Evolutionary conservation across 495 filamentous ascomycete genomes (phyloP).

Genomic region (Friedmanniomyces simplex): DNA sequence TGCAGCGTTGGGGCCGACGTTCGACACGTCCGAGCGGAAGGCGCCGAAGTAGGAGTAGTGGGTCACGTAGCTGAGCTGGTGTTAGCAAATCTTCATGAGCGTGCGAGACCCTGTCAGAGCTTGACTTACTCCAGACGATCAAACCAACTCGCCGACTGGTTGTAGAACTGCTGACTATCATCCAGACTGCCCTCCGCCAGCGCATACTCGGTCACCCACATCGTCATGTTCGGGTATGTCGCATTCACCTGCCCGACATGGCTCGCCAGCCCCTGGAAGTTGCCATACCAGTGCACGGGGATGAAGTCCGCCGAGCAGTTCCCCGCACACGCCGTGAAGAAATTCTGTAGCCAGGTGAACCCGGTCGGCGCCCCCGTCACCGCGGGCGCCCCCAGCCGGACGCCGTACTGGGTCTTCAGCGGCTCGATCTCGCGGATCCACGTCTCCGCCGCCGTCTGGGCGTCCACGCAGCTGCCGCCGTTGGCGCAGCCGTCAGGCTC

Average conservation of each 20-base stretch:
- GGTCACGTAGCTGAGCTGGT: slow-evolving; percentile 34
- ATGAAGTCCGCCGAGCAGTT: slow-evolving; percentile 61
- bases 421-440: slow-evolving; percentile 62
- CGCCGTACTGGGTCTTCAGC: slow-evolving; percentile 33
- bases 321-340: slow-evolving; percentile 42
- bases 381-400: slow-evolving; percentile 30
- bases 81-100: not conserved
- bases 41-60: slow-evolving; percentile 66
- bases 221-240: slow-evolving; percentile 46
- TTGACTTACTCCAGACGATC: slow-evolving; percentile 35
- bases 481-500: slow-evolving; percentile 52
- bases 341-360: slow-evolving; percentile 52
- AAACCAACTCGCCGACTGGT: slow-evolving; percentile 50
- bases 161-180: slow-evolving; percentile 54
- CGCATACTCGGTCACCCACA: slow-evolving; percentile 71
- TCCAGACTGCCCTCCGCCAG: slow-evolving; percentile 36
- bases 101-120: not conserved
- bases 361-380: slow-evolving; percentile 37
- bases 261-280: slow-evolving; percentile 61
- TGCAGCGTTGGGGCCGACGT: slow-evolving; percentile 57
- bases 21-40: slow-evolving; percentile 54
- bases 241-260: slow-evolving; percentile 53
- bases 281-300: slow-evolving; percentile 66
- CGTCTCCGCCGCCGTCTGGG: slow-evolving; percentile 46
- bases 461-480: slow-evolving; percentile 51